Evolutionary conservation across 2,329 filamentous ascomycete genomes (phyloP), one percentile per base, ranked within the genome.

Genomic region (Fusarium sulawesiense): DNA sequence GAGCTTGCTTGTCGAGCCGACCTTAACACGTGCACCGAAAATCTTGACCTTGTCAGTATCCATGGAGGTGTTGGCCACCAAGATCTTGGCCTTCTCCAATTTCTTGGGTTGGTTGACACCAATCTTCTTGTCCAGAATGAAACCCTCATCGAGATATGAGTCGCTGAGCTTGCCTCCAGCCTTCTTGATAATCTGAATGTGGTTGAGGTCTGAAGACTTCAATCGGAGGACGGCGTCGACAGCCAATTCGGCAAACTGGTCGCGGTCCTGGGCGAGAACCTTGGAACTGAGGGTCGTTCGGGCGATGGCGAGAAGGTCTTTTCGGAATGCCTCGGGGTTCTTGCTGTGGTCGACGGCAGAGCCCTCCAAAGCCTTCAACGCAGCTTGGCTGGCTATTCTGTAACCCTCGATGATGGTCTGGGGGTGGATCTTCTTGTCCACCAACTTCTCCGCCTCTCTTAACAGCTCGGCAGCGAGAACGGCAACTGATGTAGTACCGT

Each of bases 41-140:
- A 99, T 98, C 88, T 99, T 99, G 85, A 99, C 93, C 87, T 99
- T 99, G 84, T 99, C 96, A 37, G 96, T 99, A 82, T 99, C 96
- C 96, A 99, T 99, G 14, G 94, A 92, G 12, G 96, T 99, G 84
- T 99, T 99, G 70, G 96, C 96, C 23, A 99, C 93, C 60, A 99
- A 83, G 72, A 99, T 99, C 86, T 98, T 99, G 73, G 95, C 96
- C 80, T 99, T 98, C 81, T 98, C 95, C 77, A 99, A 86, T 63
- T 94, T 88, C 87, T 98, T 98, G 57, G 96, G 96, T 82, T 99
- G 96, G 85, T 98, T 98, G 62, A 98, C 95, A 73, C 96, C 96
- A 72, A 99, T 97, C 85, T 95, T 97, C 88, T 99, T 99, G 85
- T 99, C 96, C 57, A 99, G 86, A 78, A 99, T 98, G 84, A 99